Conservation (phyloP, 2,329 filamentous ascomycete genomes). For the Stagonosporopsis vannaccii region DNA sequence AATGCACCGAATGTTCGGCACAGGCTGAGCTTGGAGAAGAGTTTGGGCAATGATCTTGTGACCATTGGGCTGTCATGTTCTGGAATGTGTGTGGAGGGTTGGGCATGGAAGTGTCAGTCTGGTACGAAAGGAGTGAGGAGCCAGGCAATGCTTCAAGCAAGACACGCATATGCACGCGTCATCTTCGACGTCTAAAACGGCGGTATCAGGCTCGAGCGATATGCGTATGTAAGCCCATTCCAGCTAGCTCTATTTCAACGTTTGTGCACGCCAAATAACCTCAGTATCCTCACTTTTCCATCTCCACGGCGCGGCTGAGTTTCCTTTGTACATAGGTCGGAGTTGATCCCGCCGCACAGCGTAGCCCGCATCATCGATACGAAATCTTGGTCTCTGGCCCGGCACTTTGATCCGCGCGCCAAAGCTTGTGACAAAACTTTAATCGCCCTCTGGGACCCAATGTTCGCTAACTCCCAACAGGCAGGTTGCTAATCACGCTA, state of each 20-base stretch:
- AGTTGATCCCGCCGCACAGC: conserved; percentile 10
- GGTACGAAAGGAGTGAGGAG: neutral
- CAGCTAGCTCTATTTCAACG: neutral
- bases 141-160: neutral
- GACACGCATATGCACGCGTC: too few relatives aligned
- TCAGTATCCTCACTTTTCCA: conserved; percentile 1
- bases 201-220: neutral
- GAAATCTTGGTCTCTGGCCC: conserved; percentile 5
- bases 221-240: neutral
- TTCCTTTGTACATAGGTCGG: neutral
- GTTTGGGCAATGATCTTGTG: conserved; percentile 1
- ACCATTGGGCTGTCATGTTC: conserved; percentile 20
- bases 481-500: neutral
- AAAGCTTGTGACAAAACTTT: conserved; percentile 5
- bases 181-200: neutral
- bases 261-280: conserved; percentile 6
- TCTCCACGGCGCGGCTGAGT: neutral
- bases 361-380: neutral
- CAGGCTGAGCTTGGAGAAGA: conserved; percentile 12
- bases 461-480: neutral
- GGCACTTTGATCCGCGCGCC: conserved; percentile 10
- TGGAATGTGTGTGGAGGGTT: conserved; percentile 12
- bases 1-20: conserved; percentile 5
- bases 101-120: neutral
- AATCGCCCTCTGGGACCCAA: neutral